These are phyloP conservation scores for Cercospora citrullina DNA, from an alignment of 2,329 filamentous ascomycete genomes.

Conservation along the genomic window DNA sequence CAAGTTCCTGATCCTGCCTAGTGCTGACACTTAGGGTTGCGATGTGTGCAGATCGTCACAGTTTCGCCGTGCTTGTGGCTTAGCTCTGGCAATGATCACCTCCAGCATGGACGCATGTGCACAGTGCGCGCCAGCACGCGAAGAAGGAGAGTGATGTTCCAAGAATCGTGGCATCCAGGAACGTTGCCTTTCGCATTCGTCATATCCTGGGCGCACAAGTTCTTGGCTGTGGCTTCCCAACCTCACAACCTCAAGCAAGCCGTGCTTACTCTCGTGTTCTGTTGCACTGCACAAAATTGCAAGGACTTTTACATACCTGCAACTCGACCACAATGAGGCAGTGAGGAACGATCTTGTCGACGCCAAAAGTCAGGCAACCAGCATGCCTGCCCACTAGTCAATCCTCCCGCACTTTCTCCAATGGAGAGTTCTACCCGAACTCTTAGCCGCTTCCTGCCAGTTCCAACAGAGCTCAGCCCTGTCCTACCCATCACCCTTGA, in stretches of 20 bases:
- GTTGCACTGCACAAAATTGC: not conserved
- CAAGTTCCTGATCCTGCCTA: constrained; percentile 1
- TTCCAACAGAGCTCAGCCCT: not conserved
- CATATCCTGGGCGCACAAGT: constrained; percentile 4
- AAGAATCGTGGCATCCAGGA: not conserved
- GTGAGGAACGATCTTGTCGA: not conserved
- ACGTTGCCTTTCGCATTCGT: not conserved
- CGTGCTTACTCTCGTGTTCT: not conserved
- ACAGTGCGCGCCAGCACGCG: not conserved
- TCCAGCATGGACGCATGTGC: not conserved
- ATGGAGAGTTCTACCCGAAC: not conserved
- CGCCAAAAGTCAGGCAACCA: not conserved
- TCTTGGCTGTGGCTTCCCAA: constrained; percentile 8
- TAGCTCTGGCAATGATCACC: not conserved
- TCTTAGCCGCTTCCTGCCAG: constrained; percentile 7
- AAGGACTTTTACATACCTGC: not conserved
- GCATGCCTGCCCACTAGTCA: not conserved
- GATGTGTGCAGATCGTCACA: not conserved
- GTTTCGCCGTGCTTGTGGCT: not conserved
- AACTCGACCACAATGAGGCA: not conserved
- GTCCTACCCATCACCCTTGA: not conserved
- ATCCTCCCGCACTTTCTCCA: constrained; percentile 7
- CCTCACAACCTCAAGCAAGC: not conserved
- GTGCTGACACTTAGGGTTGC: not conserved
- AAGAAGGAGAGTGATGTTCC: not conserved